Percentiles rank a stretch among this genome's conserved stretches.
Evolutionary conservation across 1,139 yeast species (phyloP).

Genomic region (Saccharomyces hybrid): DNA sequence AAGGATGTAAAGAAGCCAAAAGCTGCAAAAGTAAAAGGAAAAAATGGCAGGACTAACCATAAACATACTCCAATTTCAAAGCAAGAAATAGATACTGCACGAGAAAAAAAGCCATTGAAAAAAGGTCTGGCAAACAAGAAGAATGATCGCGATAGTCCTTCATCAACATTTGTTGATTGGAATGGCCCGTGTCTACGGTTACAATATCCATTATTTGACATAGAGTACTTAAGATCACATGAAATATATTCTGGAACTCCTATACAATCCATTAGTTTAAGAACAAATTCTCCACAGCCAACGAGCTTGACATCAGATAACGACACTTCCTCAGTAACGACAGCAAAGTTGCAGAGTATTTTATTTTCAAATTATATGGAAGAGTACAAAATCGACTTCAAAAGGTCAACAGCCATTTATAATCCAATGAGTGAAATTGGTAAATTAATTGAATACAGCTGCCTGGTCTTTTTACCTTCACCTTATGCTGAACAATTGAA

Average conservation of each 20-base stretch:
- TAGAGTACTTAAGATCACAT: constrained; percentile 9
- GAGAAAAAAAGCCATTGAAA: neutral
- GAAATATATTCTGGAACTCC: constrained; percentile 7
- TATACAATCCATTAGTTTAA: constrained; percentile 13
- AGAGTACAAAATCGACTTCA: constrained; percentile 25
- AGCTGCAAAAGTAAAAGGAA: neutral
- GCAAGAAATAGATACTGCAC: neutral
- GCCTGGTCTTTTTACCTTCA: constrained; percentile 39
- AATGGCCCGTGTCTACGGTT: constrained; percentile 7
- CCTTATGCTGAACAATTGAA: constrained; percentile 36
- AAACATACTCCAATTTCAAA: neutral
- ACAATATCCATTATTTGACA: constrained; percentile 18
- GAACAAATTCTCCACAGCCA: constrained; percentile 11
- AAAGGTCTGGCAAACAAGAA: neutral
- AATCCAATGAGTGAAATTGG: constrained; percentile 72
- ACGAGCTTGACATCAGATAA: neutral
- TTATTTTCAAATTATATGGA: constrained; percentile 29
- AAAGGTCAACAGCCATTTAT: constrained; percentile 27
- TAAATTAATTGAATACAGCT: constrained; percentile 44
- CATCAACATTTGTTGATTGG: constrained; percentile 11
- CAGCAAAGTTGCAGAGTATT: constrained; percentile 21
- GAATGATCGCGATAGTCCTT: neutral
- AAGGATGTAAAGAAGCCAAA: neutral
- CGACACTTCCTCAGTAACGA: neutral
- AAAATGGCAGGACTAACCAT: neutral